phyloP scores from a whole-genome alignment of 768 basidiomycete genomes.

The Kwoniella dendrophila region DNA sequence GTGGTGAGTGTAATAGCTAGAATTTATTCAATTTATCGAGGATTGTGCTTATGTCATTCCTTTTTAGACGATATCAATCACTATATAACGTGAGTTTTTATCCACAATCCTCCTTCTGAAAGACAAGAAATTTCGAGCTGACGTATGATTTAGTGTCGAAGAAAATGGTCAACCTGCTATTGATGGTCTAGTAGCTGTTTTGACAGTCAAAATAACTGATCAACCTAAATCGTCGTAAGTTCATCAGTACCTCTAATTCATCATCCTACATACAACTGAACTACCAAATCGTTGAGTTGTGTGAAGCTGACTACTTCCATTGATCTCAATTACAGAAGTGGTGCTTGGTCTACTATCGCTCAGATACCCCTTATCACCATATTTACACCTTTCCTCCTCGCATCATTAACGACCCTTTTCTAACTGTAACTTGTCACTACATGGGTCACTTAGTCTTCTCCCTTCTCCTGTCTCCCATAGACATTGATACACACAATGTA shows the following conservation, averaged over 20 bases:
- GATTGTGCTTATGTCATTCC: conserved; percentile 4
- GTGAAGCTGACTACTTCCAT: background rate
- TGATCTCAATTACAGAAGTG: conserved; percentile 2
- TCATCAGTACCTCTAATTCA: background rate
- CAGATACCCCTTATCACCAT: conserved; percentile 10
- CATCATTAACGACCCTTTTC: conserved; percentile 9
- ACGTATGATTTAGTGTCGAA: conserved; percentile 31
- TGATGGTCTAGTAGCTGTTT: conserved; percentile 80
- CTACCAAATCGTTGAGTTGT: background rate
- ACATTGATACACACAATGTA: background rate
- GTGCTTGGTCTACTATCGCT: conserved; percentile 12
- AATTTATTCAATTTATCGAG: background rate
- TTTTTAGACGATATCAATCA: conserved; percentile 55
- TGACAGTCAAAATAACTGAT: conserved; percentile 69
- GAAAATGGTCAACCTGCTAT: conserved; percentile 58
- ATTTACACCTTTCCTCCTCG: conserved; percentile 1
- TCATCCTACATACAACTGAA: background rate
- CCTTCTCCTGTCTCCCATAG: background rate
- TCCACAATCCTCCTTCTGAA: background rate
- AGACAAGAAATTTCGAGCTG: background rate
- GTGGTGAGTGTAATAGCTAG: conserved; percentile 46
- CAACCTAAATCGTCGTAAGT: conserved; percentile 32
- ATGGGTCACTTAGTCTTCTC: background rate
- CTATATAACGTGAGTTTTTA: conserved; percentile 41
- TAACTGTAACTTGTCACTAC: background rate